Evolutionary conservation across 2,329 filamentous ascomycete genomes (phyloP).

Genomic region (Juglanconis oblonga): DNA sequence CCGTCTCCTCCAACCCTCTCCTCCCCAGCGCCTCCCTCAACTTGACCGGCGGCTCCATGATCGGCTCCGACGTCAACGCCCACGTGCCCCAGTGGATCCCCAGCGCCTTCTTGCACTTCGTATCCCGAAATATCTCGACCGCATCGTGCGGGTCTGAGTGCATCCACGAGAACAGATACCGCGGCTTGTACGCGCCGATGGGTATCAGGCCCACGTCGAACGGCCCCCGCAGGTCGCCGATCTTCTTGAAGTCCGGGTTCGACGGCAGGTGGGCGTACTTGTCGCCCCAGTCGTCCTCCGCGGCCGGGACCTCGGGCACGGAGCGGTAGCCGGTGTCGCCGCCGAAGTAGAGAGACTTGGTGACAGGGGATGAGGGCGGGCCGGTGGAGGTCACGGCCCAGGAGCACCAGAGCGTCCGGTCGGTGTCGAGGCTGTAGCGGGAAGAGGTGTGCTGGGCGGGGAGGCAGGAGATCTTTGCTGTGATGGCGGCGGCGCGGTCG

Average conservation of each 20-base stretch:
- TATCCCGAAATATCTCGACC: slow-evolving; percentile 87
- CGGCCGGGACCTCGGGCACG: slow-evolving; percentile 63
- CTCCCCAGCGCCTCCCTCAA: slow-evolving; percentile 69
- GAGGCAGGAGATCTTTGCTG: slow-evolving; percentile 71
- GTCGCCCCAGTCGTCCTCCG: slow-evolving; percentile 67
- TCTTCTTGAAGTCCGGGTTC: slow-evolving; percentile 82
- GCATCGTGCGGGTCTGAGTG: slow-evolving; percentile 85
- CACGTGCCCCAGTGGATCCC: slow-evolving; percentile 94
- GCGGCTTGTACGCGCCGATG: slow-evolving; percentile 82
- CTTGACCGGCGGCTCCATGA: slow-evolving; percentile 74
- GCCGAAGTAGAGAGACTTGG: slow-evolving; percentile 73
- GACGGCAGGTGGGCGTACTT: slow-evolving; percentile 64
- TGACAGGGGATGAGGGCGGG: slow-evolving; percentile 45
- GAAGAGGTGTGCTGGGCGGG: slow-evolving; percentile 82
- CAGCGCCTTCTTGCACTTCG: slow-evolving; percentile 71
- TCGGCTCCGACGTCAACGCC: slow-evolving; percentile 81
- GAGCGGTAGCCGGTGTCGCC: slow-evolving; percentile 89
- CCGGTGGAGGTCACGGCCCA: slow-evolving; percentile 68
- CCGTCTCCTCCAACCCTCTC: slow-evolving; percentile 65
- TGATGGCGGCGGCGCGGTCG: slow-evolving; percentile 47
- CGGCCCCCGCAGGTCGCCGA: slow-evolving; percentile 75
- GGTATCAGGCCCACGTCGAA: slow-evolving; percentile 92
- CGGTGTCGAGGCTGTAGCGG: slow-evolving; percentile 65
- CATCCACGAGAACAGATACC: slow-evolving; percentile 71
- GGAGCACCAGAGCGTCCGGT: slow-evolving; percentile 80